Evolutionary conservation across 2,329 filamentous ascomycete species (phyloP).

Genomic region (Ceratocystis ficicola): DNA sequence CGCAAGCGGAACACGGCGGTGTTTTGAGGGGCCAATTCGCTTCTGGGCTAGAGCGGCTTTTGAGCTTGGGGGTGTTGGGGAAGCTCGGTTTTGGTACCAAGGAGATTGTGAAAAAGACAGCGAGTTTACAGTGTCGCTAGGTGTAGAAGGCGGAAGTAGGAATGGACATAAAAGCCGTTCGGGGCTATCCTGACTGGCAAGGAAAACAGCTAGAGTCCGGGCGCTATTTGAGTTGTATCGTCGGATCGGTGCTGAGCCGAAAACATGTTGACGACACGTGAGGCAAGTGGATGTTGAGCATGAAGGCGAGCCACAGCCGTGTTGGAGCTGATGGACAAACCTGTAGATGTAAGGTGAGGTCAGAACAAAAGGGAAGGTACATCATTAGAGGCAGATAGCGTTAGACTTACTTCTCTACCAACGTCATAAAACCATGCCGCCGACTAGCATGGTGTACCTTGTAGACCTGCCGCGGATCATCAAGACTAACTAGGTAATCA

Average conservation of each 20-base stretch:
- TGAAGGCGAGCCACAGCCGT: slow-evolving; percentile 57
- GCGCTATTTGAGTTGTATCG: slow-evolving; percentile 73
- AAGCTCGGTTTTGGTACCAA: slow-evolving; percentile 19
- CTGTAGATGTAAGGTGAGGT: slow-evolving; percentile 33
- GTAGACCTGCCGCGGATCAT: slow-evolving; percentile 50
- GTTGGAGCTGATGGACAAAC: slow-evolving; percentile 68
- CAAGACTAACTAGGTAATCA: slow-evolving; percentile 44
- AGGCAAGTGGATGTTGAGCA: slow-evolving; percentile 72
- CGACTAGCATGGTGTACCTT: slow-evolving; percentile 48
- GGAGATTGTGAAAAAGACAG: slow-evolving; percentile 33
- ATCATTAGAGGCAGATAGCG: not conserved
- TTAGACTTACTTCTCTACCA: slow-evolving; percentile 50
- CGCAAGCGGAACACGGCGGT: not conserved
- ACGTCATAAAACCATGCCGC: slow-evolving; percentile 50
- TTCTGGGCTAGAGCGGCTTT: slow-evolving; percentile 15
- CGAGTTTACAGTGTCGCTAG: slow-evolving; percentile 37
- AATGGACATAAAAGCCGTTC: slow-evolving; percentile 54
- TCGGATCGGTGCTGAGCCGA: slow-evolving; percentile 56
- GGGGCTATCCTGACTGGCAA: slow-evolving; percentile 69
- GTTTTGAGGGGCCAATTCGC: slow-evolving; percentile 13
- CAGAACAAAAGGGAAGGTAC: slow-evolving; percentile 22
- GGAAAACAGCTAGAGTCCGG: slow-evolving; percentile 63
- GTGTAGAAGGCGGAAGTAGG: slow-evolving; percentile 34
- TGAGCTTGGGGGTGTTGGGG: not conserved
- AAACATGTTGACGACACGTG: slow-evolving; percentile 57